Evolutionary conservation across 1,284 basidiomycete species (phyloP).

Genomic region (Leccinum subatratum): DNA sequence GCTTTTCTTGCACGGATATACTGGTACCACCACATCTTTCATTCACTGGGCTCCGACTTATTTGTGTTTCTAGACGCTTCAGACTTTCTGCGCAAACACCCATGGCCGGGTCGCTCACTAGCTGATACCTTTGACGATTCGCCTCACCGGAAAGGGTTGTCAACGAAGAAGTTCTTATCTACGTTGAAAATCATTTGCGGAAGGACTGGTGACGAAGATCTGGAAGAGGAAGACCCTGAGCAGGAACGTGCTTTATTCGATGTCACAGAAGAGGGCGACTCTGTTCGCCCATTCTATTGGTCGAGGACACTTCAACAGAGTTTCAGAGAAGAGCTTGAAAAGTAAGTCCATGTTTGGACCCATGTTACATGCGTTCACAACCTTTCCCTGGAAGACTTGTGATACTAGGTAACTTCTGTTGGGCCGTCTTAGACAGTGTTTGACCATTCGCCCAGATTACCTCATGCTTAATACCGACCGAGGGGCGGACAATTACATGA

Average conservation of each 20-base stretch:
- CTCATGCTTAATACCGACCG: constrained; percentile 87
- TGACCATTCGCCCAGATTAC: constrained; percentile 52
- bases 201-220: constrained; percentile 68
- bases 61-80: constrained; percentile 61
- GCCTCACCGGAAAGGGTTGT: constrained; percentile 59
- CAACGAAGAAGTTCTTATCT: constrained; percentile 61
- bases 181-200: constrained; percentile 75
- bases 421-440: neutral
- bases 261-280: constrained; percentile 50
- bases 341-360: constrained; percentile 43
- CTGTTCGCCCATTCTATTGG: constrained; percentile 73
- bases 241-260: constrained; percentile 65
- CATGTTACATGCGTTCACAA: constrained; percentile 8
- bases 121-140: constrained; percentile 81
- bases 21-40: constrained; percentile 43
- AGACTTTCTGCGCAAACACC: constrained; percentile 79
- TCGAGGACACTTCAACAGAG: constrained; percentile 68
- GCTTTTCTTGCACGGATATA: constrained; percentile 79
- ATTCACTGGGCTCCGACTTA: neutral
- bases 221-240: constrained; percentile 66
- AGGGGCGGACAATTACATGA: constrained; percentile 84
- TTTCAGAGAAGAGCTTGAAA: constrained; percentile 84
- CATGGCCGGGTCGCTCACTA: constrained; percentile 82
- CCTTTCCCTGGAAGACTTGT: constrained; percentile 55
- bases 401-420: constrained; percentile 55